phyloP scores from a whole-genome alignment of 208 protist genomes.

The Strigomonas culicis region DNA sequence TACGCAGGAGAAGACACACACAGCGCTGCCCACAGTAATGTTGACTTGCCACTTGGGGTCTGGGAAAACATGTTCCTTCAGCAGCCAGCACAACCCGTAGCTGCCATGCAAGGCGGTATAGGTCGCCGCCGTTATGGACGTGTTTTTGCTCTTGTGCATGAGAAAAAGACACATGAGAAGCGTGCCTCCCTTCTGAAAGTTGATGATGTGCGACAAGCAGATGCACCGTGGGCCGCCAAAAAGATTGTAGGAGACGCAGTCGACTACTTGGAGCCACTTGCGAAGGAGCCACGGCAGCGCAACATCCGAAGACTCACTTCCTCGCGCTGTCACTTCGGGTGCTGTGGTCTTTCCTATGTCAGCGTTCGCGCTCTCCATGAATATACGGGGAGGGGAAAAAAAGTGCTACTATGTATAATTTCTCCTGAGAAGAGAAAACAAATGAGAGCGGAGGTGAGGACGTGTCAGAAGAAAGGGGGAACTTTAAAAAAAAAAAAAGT shows the following conservation, averaged over 20 bases:
- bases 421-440: too few species aligned
- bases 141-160: slow-evolving; percentile 71
- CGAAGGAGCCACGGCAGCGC: slow-evolving; percentile 21
- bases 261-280: slow-evolving; percentile 48
- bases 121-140: slow-evolving; percentile 65
- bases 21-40: slow-evolving; percentile 58
- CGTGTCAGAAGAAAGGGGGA: too few species aligned
- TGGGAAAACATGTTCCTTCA: slow-evolving; percentile 81
- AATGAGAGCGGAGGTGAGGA: too few species aligned
- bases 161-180: slow-evolving; percentile 57
- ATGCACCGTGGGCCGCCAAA: slow-evolving; percentile 57
- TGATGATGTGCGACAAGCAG: slow-evolving; percentile 73
- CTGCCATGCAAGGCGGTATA: slow-evolving; percentile 86
- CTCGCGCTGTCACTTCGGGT: not conserved
- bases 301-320: slow-evolving; percentile 1
- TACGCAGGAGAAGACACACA: slow-evolving; percentile 34
- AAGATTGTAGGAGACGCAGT: slow-evolving; percentile 38
- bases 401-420: too few species aligned
- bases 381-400: too few species aligned
- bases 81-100: slow-evolving; percentile 86
- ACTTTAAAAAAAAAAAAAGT: too few species aligned
- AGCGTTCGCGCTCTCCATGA: not conserved
- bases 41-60: slow-evolving; percentile 74
- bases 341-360: not conserved
- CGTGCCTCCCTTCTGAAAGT: slow-evolving; percentile 78